A percentile compares a stretch with the other conserved stretches of the same genome.
Evolutionary conservation across 257 asterid genomes (phyloP).

Genomic region (Petunia secreta): DNA sequence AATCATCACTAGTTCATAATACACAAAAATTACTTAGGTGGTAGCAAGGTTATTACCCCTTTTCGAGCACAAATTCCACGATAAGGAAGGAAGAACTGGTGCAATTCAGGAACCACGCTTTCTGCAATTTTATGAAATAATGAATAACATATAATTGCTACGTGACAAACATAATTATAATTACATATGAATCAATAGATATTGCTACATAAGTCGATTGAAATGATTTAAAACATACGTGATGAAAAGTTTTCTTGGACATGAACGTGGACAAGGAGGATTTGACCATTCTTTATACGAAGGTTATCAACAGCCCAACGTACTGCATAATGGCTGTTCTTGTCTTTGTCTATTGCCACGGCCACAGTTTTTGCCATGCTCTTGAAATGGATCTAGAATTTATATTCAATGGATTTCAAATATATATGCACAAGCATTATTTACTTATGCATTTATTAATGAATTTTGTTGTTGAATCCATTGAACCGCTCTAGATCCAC

Average conservation of each 20-base stretch:
- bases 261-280: conserved; percentile 68
- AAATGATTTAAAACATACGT: conserved; percentile 41
- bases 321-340: conserved; percentile 82
- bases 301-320: conserved; percentile 84
- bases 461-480: not conserved
- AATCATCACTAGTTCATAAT: not conserved
- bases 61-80: conserved; percentile 85
- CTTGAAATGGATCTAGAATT: not conserved
- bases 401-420: not conserved
- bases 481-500: not conserved
- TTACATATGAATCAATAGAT: not conserved
- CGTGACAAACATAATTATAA: not conserved
- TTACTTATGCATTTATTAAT: conserved; percentile 5
- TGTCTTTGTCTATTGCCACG: conserved; percentile 80
- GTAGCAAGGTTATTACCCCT: conserved; percentile 55
- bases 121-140: conserved; percentile 6
- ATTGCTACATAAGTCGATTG: not conserved
- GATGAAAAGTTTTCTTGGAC: conserved; percentile 37
- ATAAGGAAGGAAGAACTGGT: conserved; percentile 71
- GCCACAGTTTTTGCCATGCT: conserved; percentile 46
- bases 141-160: not conserved
- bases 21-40: not conserved
- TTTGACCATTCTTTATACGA: conserved; percentile 39
- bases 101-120: conserved; percentile 43
- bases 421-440: not conserved